Evolutionary conservation across 1,139 yeast species (phyloP), one percentile per base, ranked within the genome.

Genomic region (Magnusiomyces fungicola): DNA sequence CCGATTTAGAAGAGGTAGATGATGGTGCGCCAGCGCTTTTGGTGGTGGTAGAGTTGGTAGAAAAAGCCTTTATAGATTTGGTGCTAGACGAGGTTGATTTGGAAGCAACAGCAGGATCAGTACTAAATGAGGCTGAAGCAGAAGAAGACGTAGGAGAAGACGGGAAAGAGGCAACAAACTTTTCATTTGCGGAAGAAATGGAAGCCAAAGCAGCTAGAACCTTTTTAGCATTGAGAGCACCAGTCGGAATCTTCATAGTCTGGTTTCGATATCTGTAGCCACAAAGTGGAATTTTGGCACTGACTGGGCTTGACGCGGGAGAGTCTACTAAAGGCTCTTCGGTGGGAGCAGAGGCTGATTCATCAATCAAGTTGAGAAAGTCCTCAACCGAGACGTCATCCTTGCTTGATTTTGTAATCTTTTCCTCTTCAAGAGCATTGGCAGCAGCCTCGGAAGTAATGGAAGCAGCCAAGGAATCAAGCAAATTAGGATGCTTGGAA

Each of bases 191-290:
- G n/a, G 36, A 16, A 12, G 50, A 47, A 34, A 48, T 34, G 18
- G 50, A 48, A 12, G 47, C 48, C 37, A 48, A 38, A 9, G 50
- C 50, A 10, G 50, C 50, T 25, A 44, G 39, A 34, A 48, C 40
- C 23, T 45, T 39, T 19, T 42, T 43, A 7, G 50, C 43, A 27
- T 47, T 40, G 4, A 47, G 44, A 9, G 46, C 41, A 6, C 44
- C 43, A 24, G 18, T 23, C 45, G 46, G 54, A 32, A 40, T 44
- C 42, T 36, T 38, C 12, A 40, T 25, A 3, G 44, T 34, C 27
- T 49, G 43, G 46, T 52, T 47, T 29, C 62, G 55, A 50, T 57
- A 50, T 29, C 62, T 46, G 50, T 56, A 59, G 12, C 61, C 61
- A 43, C 60, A 57, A 40, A 59, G 52, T 16, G 62, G 62, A 43